phyloP scores from a whole-genome alignment of 345 rosid species.

The Eucalyptus erythrocorys region DNA sequence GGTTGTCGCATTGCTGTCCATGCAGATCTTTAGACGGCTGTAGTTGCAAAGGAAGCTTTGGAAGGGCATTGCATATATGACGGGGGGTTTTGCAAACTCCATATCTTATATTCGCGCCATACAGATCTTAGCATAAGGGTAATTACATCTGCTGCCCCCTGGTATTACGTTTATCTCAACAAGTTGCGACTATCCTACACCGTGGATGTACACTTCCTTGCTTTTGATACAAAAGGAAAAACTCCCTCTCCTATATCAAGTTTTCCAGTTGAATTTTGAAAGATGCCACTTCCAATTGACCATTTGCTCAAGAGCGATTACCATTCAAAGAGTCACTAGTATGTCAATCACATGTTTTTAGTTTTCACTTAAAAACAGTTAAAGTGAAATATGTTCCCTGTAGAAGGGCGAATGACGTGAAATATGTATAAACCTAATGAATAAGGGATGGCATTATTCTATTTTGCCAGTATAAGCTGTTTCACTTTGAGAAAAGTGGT shows the following conservation, averaged over 20 bases:
- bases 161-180: not conserved
- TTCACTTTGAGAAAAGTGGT: too few relatives aligned
- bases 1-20: not conserved
- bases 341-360: not conserved
- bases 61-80: slow-evolving; percentile 98
- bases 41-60: slow-evolving; percentile 90
- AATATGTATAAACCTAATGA: too few relatives aligned
- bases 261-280: not conserved
- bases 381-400: too few relatives aligned
- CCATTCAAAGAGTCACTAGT: not conserved
- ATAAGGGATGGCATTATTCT: too few relatives aligned
- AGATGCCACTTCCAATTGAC: not conserved
- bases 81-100: slow-evolving; percentile 98
- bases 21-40: slow-evolving; percentile 86
- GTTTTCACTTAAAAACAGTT: too few relatives aligned
- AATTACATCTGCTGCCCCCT: not conserved
- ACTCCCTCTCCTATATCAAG: not conserved
- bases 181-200: not conserved
- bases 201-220: not conserved
- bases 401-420: too few relatives aligned
- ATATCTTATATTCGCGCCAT: slow-evolving; percentile 87
- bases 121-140: slow-evolving; percentile 96
- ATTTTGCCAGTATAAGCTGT: too few relatives aligned
- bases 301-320: not conserved
- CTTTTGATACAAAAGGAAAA: not conserved